Percentiles rank a stretch among this genome's conserved stretches.
Conservation (phyloP, 2,329 filamentous ascomycete genomes). For the Fusarium sp. region DNA sequence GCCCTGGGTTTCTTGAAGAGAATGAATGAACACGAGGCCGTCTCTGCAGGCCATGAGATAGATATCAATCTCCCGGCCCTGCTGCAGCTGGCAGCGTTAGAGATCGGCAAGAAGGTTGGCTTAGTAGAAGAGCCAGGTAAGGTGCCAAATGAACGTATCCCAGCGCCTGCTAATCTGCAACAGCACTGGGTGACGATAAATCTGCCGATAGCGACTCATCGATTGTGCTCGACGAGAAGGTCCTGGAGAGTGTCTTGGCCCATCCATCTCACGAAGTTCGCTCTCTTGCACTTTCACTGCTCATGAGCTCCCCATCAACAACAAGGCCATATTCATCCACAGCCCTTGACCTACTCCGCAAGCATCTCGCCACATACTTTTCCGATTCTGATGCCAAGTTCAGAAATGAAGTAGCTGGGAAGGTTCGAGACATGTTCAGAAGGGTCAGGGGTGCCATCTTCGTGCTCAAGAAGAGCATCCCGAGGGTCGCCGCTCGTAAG, state of each 20-base stretch:
- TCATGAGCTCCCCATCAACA: slow-evolving; percentile 78
- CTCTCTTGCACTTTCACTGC: slow-evolving; percentile 81
- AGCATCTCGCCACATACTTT: slow-evolving; percentile 75
- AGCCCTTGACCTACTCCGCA: slow-evolving; percentile 69
- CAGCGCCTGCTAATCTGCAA: slow-evolving; percentile 23
- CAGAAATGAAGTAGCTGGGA: slow-evolving; percentile 79
- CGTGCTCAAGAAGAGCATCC: slow-evolving; percentile 59
- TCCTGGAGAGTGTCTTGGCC: slow-evolving; percentile 62
- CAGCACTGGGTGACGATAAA: slow-evolving; percentile 42
- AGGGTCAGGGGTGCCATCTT: slow-evolving; percentile 75
- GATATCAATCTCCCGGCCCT: slow-evolving; percentile 63
- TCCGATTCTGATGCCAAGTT: slow-evolving; percentile 88
- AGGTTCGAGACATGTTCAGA: slow-evolving; percentile 79
- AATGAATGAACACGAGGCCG: slow-evolving; percentile 61
- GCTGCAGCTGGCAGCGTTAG: slow-evolving; percentile 72
- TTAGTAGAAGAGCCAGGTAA: slow-evolving; percentile 74
- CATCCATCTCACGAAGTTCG: slow-evolving; percentile 72
- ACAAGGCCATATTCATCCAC: slow-evolving; percentile 74
- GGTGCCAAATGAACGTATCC: not conserved
- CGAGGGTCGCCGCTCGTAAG: slow-evolving; percentile 47
- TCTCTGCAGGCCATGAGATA: slow-evolving; percentile 55
- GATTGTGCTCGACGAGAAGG: slow-evolving; percentile 51
- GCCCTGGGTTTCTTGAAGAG: slow-evolving; percentile 66
- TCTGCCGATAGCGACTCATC: slow-evolving; percentile 31
- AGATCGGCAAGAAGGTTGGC: slow-evolving; percentile 75